Conservation (phyloP, 2,329 filamentous ascomycete species). For the Podosphaera fusca region DNA sequence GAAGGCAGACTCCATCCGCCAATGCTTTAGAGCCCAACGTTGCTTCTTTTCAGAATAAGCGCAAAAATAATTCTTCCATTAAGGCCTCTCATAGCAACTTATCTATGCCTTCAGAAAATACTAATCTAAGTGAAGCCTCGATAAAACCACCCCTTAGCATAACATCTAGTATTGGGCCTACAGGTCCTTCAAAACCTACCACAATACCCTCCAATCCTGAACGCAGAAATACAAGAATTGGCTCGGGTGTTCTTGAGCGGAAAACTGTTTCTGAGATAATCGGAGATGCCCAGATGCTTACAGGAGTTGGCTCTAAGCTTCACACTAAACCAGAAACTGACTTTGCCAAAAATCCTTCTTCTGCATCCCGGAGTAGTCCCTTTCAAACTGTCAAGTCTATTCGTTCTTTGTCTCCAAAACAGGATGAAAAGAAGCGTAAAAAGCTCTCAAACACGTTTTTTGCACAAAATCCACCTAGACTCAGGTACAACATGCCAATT, state of each 20-base stretch:
- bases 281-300: slow-evolving; percentile 24
- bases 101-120: slow-evolving; percentile 2
- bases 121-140: slow-evolving; percentile 2
- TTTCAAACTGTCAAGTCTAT: slow-evolving; percentile 20
- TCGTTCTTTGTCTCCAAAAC: slow-evolving; percentile 13
- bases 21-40: slow-evolving; percentile 13
- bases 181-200: slow-evolving; percentile 12
- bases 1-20: slow-evolving; percentile 6
- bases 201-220: slow-evolving; percentile 19
- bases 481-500: slow-evolving; percentile 4
- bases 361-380: slow-evolving; percentile 18
- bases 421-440: slow-evolving; percentile 34
- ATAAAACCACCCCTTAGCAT: slow-evolving; percentile 4
- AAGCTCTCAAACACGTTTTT: slow-evolving; percentile 59
- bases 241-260: slow-evolving; percentile 44
- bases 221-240: slow-evolving; percentile 45
- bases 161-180: slow-evolving; percentile 5
- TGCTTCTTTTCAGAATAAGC: slow-evolving; percentile 11
- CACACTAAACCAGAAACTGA: slow-evolving; percentile 8
- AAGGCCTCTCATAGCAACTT: not conserved
- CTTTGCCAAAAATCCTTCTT: slow-evolving; percentile 8
- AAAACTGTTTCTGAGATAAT: slow-evolving; percentile 55
- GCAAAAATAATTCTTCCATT: slow-evolving; percentile 7
- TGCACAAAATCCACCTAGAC: slow-evolving; percentile 35
- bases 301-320: slow-evolving; percentile 17